Base-by-base conservation (phyloP, 2,329 filamentous ascomycete species). In the Neonectria neomacrospora region DNA sequence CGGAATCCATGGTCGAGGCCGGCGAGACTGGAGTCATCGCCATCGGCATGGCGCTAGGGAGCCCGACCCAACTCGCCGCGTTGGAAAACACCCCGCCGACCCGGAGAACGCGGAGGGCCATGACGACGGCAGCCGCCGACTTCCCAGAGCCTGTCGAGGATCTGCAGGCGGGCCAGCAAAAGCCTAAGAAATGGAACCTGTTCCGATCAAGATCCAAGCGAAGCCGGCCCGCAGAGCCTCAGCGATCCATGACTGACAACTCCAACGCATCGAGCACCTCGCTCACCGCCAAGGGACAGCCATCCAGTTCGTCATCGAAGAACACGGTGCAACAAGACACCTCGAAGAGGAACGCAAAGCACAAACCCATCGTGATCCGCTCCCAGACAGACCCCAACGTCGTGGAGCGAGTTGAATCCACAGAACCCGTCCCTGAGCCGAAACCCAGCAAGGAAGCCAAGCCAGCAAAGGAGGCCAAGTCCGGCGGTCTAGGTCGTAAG, bases 21-120 rank as follows among this genome's bases (percentile, higher is more conserved):
- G 52, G 67, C 12, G 68, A 72, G 42, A 73, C 69, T 20, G 72
- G 72, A 11, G 66, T 76, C n/a, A 74, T 75, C 64, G 82, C 81
- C 69, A 93, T 94, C 65, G 91, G 91, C 10, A 89, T 94, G 83
- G 91, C 91, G 1, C 79, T 93, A 59, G 91, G 91, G 32, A 93
- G 90, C 71, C 91, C 91, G 23, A 80, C 82, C n/a, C 80, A 80
- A 41, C 76, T 78, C 16, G 78, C 30, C 11, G 30, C 41, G 20
- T 14, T 79, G 34, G 63, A 66, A 34, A 58, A 57, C 56, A 58
- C 55, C 37, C 66, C 68, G 37, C 64, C 68, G 20, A 74, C 74
- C 34, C 77, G 74, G 68, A 76, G 72, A 34, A 74, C 72, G 20
- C 72, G 73, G 53, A 72, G 72, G 53, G 71, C 69, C 11, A 70